Conservation (phyloP, 148 eudicot species). For the Gaultheria prostrata region DNA sequence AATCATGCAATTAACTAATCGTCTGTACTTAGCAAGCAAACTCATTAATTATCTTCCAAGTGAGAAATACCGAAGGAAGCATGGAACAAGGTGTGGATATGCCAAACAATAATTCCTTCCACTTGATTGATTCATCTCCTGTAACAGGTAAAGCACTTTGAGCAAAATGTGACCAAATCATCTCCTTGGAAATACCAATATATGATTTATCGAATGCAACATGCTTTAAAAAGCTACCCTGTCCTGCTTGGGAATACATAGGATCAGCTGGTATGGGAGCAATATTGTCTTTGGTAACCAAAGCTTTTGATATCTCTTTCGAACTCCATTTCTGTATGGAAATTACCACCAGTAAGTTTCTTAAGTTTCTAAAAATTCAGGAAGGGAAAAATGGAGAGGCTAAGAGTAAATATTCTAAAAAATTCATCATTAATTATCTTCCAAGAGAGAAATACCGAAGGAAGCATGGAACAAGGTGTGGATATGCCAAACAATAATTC, state of each 20-base stretch:
- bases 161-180: neutral
- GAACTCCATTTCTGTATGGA: neutral
- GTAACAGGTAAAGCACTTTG: neutral
- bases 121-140: neutral
- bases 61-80: conserved; percentile 9
- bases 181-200: neutral
- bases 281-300: neutral
- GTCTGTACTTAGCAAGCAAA: neutral
- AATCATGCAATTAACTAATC: neutral
- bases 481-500: neutral
- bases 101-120: neutral
- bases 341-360: neutral
- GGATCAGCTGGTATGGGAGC: neutral
- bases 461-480: neutral
- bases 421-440: neutral
- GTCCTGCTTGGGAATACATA: neutral
- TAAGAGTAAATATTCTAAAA: too few relatives aligned
- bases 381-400: neutral
- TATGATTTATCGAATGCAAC: neutral
- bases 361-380: neutral
- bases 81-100: neutral
- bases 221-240: neutral
- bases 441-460: neutral
- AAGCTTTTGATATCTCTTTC: neutral
- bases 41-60: neutral